Base-by-base conservation (phyloP, 441 rosid species). In the Croton setiger region DNA sequence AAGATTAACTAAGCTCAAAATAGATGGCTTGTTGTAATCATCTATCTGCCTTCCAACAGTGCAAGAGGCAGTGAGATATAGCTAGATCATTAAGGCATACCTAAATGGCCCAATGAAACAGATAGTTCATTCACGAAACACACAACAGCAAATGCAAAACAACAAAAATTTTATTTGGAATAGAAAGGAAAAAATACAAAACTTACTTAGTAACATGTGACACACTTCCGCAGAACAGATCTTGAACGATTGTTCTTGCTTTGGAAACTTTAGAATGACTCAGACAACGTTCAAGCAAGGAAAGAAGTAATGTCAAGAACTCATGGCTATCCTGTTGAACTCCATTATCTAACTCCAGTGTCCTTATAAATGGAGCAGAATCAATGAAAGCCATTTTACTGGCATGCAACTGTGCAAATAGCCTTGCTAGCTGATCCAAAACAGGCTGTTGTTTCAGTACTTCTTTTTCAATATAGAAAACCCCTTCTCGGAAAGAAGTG, bases 281-380 rank as follows among this genome's bases (percentile, higher is more conserved):
- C 51, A 92, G 79, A 77, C 97, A 88, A 60, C 89, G 89, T 79
- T 95, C 99, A 76, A 95, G 96, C 82, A 95, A 83, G 74, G 99
- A 92, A 72, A 95, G 90, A 78, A 95, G 87, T 75, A 95, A 75
- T 37, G 97, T 95, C 79, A 90, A 80, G 73, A 95, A 95, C 87
- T 95, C 99, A 72, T 92, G 99, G 76, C 93, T 89, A 81, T 95
- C 99, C 82, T 95, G 99, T 67, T 95, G 99, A 73, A 89, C 87
- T 69, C 92, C 99, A 69, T 95, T 95, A 79, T 95, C 98, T 70
- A 95, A 76, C 85, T 95, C 97, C 61, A 95, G 81, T 9, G 96
- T 87, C 79, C 80, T 87, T 71, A 95, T 92, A 82, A 95, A 92
- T 52, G 99, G 96, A 66, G 96, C 99, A 8, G 98, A 89, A 79